A percentile compares a stretch with the other conserved stretches of the same genome.
Evolutionary conservation across 129 eudicot genomes (phyloP).

Genomic region (Centaurea solstitialis): DNA sequence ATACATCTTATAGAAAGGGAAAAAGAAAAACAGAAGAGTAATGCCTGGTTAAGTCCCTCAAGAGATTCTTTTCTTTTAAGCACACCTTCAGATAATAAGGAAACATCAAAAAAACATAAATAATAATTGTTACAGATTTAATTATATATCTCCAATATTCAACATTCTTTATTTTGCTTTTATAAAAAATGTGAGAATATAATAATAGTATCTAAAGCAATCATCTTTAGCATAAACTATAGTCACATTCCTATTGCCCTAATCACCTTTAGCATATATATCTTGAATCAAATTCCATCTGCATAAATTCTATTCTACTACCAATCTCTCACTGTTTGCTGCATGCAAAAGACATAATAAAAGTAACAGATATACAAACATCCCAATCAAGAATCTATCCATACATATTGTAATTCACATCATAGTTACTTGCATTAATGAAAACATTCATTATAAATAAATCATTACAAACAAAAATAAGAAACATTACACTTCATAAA

Average conservation of each 20-base stretch:
- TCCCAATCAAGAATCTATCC: background rate
- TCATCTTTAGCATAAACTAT: conserved; percentile 31
- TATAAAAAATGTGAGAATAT: conserved; percentile 5
- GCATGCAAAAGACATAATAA: background rate
- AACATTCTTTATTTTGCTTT: background rate
- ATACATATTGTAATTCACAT: background rate
- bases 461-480: too few relatives aligned
- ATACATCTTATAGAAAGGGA: background rate
- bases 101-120: background rate
- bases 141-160: background rate
- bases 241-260: conserved; percentile 38
- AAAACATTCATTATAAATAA: background rate
- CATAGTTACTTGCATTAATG: background rate
- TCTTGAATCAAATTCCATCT: conserved; percentile 10
- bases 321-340: background rate
- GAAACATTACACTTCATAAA: background rate
- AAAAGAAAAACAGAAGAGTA: background rate
- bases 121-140: background rate
- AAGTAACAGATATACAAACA: background rate
- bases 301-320: background rate
- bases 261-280: conserved; percentile 18
- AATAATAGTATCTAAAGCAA: conserved; percentile 22
- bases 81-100: background rate
- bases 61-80: background rate
- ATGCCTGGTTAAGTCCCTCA: background rate